These are phyloP conservation scores for Boletellus deceptivus DNA, from an alignment of 1,284 basidiomycete species.

Conservation along the genomic window DNA sequence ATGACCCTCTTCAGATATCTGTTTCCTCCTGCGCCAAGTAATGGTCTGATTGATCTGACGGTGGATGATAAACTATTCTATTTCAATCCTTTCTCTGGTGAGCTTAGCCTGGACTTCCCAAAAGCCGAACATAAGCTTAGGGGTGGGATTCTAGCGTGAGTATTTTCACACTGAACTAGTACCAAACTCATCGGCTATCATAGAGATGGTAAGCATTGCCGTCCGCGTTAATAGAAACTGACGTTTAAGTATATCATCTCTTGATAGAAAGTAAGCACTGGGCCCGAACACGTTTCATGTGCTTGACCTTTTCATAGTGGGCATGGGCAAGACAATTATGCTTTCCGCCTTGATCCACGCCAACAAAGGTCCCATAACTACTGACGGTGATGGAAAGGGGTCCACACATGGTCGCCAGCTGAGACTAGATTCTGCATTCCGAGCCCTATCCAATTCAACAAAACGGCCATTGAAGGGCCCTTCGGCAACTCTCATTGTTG, in stretches of 20 bases:
- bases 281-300: background rate
- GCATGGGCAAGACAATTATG: slow-evolving; percentile 99
- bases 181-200: slow-evolving; percentile 9
- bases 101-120: slow-evolving; percentile 86
- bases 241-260: background rate
- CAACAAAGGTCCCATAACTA: slow-evolving; percentile 51
- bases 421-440: slow-evolving; percentile 61
- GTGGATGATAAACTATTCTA: slow-evolving; percentile 74
- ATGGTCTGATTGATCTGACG: slow-evolving; percentile 65
- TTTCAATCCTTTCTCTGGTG: slow-evolving; percentile 94
- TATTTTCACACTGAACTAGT: slow-evolving; percentile 24
- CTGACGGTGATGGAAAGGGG: slow-evolving; percentile 32
- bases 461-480: slow-evolving; percentile 37
- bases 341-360: slow-evolving; percentile 88
- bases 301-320: slow-evolving; percentile 50
- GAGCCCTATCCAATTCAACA: slow-evolving; percentile 36
- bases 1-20: slow-evolving; percentile 50
- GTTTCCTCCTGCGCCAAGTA: slow-evolving; percentile 58
- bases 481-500: slow-evolving; percentile 85
- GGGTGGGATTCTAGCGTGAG: slow-evolving; percentile 88
- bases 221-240: slow-evolving; percentile 1
- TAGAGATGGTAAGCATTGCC: slow-evolving; percentile 53
- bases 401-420: slow-evolving; percentile 54
- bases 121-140: slow-evolving; percentile 75
- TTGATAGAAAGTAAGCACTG: slow-evolving; percentile 46